phyloP scores from a whole-genome alignment of 164 flowering plant genomes.

The Magnolia kwangsiensis region DNA sequence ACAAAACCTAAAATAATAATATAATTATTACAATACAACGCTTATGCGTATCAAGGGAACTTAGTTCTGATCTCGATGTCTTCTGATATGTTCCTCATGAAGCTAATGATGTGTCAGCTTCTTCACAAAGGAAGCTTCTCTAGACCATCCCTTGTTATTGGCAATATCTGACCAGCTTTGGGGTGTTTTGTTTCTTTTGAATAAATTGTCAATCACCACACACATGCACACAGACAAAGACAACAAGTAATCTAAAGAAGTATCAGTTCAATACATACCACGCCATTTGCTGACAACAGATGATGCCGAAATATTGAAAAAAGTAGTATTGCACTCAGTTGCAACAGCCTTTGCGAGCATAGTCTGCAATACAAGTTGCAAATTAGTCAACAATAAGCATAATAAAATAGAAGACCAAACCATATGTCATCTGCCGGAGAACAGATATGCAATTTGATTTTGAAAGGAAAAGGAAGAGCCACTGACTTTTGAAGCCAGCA shows the following conservation, averaged over 20 bases:
- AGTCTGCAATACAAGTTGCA: conserved; percentile 50
- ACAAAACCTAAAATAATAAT: not conserved
- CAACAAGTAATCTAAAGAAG: not conserved
- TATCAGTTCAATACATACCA: conserved; percentile 48
- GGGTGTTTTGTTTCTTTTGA: not conserved
- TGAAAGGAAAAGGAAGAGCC: too few species aligned
- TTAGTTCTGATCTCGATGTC: not conserved
- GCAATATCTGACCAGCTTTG: not conserved
- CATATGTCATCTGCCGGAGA: not conserved
- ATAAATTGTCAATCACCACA: too few species aligned
- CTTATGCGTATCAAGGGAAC: not conserved
- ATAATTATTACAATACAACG: not conserved
- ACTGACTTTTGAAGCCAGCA: too few species aligned
- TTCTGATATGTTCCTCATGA: not conserved
- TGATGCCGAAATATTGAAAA: conserved; percentile 98
- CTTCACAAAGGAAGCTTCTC: not conserved
- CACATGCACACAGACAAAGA: too few species aligned
- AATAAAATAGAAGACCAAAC: not conserved
- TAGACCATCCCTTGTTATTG: not conserved
- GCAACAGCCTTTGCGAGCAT: conserved; percentile 99
- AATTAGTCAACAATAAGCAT: not conserved
- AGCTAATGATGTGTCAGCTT: not conserved
- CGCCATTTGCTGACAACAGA: conserved; percentile 99
- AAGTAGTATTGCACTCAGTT: conserved; percentile 97
- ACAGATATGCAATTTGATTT: too few species aligned